Conservation (phyloP, 306 rosid species). For the Gynostemma pentaphyllum region DNA sequence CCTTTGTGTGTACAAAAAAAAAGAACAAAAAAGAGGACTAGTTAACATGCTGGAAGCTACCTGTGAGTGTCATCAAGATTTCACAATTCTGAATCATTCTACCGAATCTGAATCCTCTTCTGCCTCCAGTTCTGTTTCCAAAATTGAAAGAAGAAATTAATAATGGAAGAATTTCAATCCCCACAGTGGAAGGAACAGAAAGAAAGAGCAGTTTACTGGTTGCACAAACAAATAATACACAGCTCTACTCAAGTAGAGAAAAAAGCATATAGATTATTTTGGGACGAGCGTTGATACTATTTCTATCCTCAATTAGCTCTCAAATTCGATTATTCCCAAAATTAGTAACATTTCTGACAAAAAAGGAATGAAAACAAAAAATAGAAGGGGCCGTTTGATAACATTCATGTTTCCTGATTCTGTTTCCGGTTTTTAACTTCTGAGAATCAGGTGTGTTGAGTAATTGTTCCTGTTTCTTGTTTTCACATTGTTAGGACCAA, state of each 20-base stretch:
- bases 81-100: background rate
- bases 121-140: background rate
- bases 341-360: background rate
- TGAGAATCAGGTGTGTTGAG: no score
- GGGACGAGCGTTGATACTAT: background rate
- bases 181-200: background rate
- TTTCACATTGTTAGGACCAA: no score
- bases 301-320: background rate
- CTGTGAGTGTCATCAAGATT: background rate
- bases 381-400: no score
- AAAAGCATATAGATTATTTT: background rate
- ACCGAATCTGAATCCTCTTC: background rate
- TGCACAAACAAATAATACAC: no score
- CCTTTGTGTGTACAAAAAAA: slow-evolving; percentile 2
- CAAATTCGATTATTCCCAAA: background rate
- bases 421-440: no score
- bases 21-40: background rate
- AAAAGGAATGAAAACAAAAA: background rate
- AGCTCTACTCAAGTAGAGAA: background rate
- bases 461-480: no score
- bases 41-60: background rate
- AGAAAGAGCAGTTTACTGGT: background rate
- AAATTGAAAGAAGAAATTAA: background rate
- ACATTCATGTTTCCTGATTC: no score
- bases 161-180: background rate